These are phyloP conservation scores for Beta lomatogona DNA, from an alignment of 179 eudicot genomes.

Conservation along the genomic window DNA sequence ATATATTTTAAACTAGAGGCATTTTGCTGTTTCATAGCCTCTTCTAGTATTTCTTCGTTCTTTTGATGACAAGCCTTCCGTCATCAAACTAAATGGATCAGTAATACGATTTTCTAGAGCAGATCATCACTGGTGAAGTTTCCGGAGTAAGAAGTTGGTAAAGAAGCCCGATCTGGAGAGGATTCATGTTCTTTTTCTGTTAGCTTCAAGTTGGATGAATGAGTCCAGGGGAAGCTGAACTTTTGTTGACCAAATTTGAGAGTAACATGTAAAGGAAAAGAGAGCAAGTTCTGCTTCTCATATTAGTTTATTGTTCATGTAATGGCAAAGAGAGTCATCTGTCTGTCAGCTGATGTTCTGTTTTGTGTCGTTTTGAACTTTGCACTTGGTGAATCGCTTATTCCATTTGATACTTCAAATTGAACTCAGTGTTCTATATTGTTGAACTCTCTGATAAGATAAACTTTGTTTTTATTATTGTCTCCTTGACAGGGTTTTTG, in stretches of 20 bases:
- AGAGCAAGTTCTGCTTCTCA: neutral
- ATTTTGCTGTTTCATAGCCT: neutral
- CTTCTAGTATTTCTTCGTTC: neutral
- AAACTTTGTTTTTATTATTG: neutral
- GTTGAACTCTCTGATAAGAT: neutral
- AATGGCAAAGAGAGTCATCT: neutral
- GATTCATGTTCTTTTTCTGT: neutral
- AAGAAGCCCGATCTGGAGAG: neutral
- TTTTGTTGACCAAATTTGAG: neutral
- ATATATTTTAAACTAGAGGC: neutral
- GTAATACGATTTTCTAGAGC: neutral
- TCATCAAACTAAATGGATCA: neutral
- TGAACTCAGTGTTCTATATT: neutral
- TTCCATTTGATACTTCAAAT: neutral
- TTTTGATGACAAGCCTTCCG: neutral
- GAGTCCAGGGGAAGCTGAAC: neutral
- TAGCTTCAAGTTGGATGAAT: neutral
- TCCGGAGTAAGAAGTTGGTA: neutral
- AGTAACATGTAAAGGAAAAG: neutral
- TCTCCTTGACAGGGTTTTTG: neutral
- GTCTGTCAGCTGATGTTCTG: neutral
- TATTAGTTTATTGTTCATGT: neutral
- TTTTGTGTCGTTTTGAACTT: neutral
- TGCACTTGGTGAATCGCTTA: neutral
- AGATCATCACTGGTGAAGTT: neutral